Evolutionary conservation across 1,284 basidiomycete genomes (phyloP), one percentile per base, ranked within the genome.

Genomic region (Ustanciosporium gigantosporum): DNA sequence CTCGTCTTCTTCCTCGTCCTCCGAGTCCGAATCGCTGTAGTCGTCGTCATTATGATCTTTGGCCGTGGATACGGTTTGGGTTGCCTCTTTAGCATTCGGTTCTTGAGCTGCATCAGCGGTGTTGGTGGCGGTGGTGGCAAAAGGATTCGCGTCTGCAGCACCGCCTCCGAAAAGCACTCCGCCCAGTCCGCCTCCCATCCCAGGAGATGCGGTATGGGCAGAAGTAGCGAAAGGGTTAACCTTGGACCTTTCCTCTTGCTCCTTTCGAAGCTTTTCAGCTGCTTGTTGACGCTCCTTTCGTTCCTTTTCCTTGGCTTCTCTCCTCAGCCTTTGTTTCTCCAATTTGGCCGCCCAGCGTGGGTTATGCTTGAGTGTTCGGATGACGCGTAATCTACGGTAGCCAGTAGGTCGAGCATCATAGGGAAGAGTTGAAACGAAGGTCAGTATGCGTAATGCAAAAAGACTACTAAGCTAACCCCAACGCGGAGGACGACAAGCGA

Each of bases 331-430:
- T 36, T 73, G 53, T 58, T 77, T 77, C 35, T 66, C 70, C 13
- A 77, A 48, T 45, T 76, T 76, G 21, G 74, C 73, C 2, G 75
- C 75, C 75, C 75, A 77, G 2, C 75, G 68, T 11, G 41, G 40
- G 52, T 77, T 77, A 53, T 60, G 58, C 24, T 74, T 70, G 46
- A 76, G 53, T 37, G 68, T 62, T 8, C 75, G 68, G 13, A 77
- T 48, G 9, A 66, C 75, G n/a, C 59, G 56, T n/a, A 77, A 27
- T 36, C 73, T 76, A 58, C 34, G 34, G 25, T 19, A 42, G 22
- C 14, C 7, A 11, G 37, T 35, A 21, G n/a, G n/a, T n/a, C n/a
- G n/a, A n/a, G n/a, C n/a, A n/a, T n/a, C n/a, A n/a, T 29, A 21
- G 42, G 29, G 16, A 20, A 8, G n/a, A n/a, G n/a, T n/a, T 47